Evolutionary conservation across 2,329 filamentous ascomycete genomes (phyloP).

Genomic region (Atkinsonella texensis): DNA sequence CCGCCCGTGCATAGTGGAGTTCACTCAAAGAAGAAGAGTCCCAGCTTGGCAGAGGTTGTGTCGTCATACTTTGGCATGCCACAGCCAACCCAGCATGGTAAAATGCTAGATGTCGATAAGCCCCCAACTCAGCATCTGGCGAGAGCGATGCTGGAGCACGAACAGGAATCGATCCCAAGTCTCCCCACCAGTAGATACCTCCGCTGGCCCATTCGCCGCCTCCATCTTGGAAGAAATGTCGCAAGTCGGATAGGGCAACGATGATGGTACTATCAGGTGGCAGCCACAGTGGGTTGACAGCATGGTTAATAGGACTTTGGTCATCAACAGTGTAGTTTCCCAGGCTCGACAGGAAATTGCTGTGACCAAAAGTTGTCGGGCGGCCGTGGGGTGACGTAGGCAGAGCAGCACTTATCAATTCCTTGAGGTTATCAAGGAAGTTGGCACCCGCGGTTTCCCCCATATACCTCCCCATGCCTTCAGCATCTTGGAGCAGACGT

Average conservation of each 20-base stretch:
- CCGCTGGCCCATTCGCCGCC: conserved; percentile 29
- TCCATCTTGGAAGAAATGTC: conserved; percentile 34
- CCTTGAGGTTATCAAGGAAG: conserved; percentile 37
- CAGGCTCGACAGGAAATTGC: conserved; percentile 25
- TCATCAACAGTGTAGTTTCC: conserved; percentile 37
- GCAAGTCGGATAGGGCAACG: conserved; percentile 26
- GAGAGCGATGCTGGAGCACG: conserved; percentile 11
- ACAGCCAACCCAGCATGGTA: conserved; percentile 34
- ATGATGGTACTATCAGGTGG: conserved; percentile 25
- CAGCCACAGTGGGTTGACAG: conserved; percentile 28
- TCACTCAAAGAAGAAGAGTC: conserved; percentile 25
- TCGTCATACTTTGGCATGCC: conserved; percentile 12
- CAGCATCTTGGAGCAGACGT: conserved; percentile 30
- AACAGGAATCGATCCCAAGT: conserved; percentile 22
- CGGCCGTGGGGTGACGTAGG: conserved; percentile 4
- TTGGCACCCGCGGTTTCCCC: conserved; percentile 38
- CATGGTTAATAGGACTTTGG: conserved; percentile 27
- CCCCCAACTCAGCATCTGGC: conserved; percentile 13
- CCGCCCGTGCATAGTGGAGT: conserved; percentile 31
- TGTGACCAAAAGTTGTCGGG: conserved; percentile 6
- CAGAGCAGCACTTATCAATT: conserved; percentile 25
- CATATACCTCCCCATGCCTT: conserved; percentile 32
- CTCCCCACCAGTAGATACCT: conserved; percentile 37
- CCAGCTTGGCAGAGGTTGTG: conserved; percentile 11
- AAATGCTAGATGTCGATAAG: conserved; percentile 29